Percentiles rank a stretch among this genome's conserved stretches.
These are phyloP conservation scores for Penicillium freii DNA, from an alignment of 2,329 filamentous ascomycete species.

Conservation along the genomic window DNA sequence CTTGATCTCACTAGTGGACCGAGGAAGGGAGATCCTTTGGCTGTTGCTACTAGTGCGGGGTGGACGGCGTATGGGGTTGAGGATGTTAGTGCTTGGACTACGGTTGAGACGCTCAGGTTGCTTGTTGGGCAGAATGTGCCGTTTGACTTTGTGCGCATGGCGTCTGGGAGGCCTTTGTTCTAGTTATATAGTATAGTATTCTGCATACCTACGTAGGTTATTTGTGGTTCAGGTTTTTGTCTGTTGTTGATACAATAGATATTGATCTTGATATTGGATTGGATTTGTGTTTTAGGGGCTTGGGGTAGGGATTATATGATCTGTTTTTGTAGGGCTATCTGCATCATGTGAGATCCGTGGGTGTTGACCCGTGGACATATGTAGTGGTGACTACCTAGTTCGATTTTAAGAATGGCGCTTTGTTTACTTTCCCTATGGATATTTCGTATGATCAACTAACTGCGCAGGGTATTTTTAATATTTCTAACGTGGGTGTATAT, in stretches of 20 bases:
- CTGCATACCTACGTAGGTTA: neutral
- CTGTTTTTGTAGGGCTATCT: neutral
- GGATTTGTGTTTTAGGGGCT: neutral
- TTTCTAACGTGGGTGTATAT: too few relatives aligned
- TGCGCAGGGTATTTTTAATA: too few relatives aligned
- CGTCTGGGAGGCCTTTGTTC: conserved; percentile 58
- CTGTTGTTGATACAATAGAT: neutral
- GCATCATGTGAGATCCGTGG: neutral
- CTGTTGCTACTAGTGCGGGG: conserved; percentile 69
- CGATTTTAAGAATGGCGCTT: neutral
- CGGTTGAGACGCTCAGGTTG: conserved; percentile 73
- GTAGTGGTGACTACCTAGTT: neutral
- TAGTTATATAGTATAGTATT: conserved; percentile 24
- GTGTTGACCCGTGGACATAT: neutral
- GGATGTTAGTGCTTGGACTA: conserved; percentile 80
- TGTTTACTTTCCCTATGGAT: neutral
- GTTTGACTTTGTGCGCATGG: conserved; percentile 80
- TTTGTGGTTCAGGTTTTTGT: neutral
- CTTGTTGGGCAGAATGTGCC: conserved; percentile 84
- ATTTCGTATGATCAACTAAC: neutral
- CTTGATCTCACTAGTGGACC: conserved; percentile 71
- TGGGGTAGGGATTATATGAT: neutral
- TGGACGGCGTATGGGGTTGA: conserved; percentile 77
- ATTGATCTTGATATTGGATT: neutral
- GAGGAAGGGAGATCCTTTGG: conserved; percentile 66